These are phyloP conservation scores for Paramecium pentaurelia DNA, from an alignment of 73 alveolate genomes.

Conservation along the genomic window DNA sequence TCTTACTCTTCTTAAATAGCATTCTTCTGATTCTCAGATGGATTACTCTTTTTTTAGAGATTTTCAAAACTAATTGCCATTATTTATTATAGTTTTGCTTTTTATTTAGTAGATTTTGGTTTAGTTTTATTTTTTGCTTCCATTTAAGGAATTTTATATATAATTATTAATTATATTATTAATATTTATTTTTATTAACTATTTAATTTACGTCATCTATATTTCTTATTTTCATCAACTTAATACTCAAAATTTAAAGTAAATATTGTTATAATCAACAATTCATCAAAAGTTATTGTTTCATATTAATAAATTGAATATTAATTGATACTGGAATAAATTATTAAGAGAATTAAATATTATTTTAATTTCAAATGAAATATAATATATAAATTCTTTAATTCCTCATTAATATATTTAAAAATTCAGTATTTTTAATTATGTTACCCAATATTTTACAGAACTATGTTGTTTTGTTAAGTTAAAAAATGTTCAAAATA, in stretches of 20 bases:
- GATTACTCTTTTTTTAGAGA: not conserved
- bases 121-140: not conserved
- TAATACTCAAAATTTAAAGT: not conserved
- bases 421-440: not conserved
- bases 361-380: not conserved
- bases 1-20: not conserved
- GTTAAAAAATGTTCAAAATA: not conserved
- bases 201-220: not conserved
- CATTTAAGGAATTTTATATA: not conserved
- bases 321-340: not conserved
- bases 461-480: too few relatives aligned
- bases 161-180: not conserved
- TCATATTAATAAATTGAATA: too few relatives aligned
- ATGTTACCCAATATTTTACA: not conserved
- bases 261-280: not conserved
- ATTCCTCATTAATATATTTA: not conserved
- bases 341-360: not conserved
- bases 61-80: not conserved
- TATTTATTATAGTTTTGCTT: not conserved
- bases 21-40: not conserved
- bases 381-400: not conserved
- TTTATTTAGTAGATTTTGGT: not conserved
- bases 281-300: not conserved
- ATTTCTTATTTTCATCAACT: too few relatives aligned
- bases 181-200: not conserved